Evolutionary conservation across 257 asterid genomes (phyloP), one percentile per base, ranked within the genome.

Genomic region (Cordia subcordata): DNA sequence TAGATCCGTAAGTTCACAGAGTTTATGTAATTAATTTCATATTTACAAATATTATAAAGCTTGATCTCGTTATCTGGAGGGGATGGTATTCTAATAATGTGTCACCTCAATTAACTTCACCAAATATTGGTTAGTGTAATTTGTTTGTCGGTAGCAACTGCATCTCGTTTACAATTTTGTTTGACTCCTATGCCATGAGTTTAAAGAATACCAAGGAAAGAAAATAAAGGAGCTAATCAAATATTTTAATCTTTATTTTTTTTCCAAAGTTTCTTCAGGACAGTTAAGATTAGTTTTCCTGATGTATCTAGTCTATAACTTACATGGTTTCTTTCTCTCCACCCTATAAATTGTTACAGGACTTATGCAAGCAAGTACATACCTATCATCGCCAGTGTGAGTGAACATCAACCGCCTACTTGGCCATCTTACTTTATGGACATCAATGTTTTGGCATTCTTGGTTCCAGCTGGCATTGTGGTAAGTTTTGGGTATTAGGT

Each of bases 391-490:
- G 99, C 99, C 44, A 93, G 99, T 63, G 99, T 93, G 67, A 93
- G 99, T 65, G 99, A 89, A 75, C 97, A 93, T 66, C 99, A 93
- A 60, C 99, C 97, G 0, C 99, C 99, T 57, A 90, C 99, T 46
- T 93, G 99, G 99, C 99, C 99, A 19, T 89, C 99, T 61, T 93
- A 93, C 83, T 89, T 93, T 59, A 93, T 93, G 99, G 97, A 93
- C 75, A 82, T 93, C 40, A 93, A 93, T 72, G 96, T 93, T 39
- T 76, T 93, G 81, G 99, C 99, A 37, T 89, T 93, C 77, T 76
- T 93, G 82, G 97, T 93, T 62, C 99, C 99, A 13, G 97, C 99
- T 65, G 99, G 99, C 70, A 93, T 93, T 53, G 49, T 89, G 73
- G 97, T 93, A 81, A 89, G 97, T 80, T 72, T 63, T 67, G 59